Evolutionary conservation across 306 rosid genomes (phyloP), one percentile per base, ranked within the genome.

Genomic region (Corylus americana): DNA sequence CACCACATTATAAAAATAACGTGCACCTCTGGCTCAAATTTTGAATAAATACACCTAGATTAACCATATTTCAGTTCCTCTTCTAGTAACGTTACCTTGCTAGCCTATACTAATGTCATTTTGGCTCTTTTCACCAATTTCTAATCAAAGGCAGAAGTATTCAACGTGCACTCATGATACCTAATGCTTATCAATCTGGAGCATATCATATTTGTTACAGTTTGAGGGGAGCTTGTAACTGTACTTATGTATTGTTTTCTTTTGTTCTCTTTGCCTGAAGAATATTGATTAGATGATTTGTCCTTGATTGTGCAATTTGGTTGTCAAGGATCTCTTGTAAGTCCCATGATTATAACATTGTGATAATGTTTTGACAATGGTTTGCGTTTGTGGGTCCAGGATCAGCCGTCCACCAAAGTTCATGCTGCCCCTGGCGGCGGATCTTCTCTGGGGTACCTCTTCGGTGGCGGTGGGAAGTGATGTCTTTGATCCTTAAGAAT

Each of bases 381-480:
- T 22, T 22, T 22, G 25, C 25, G 25, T 22, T 22, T 22, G 25
- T 22, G 25, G 25, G 25, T 22, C 25, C 25, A 22, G 25, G 25
- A 22, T 22, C 25, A 22, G 25, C 25, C 25, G 0, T 22, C 25
- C 25, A 22, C 25, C 25, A 22, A 22, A 22, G 25, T 22, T 22
- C 25, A 22, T 22, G 25, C 25, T 22, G 25, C 25, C 25, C 25
- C 25, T 22, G 25, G 25, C 0, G 25, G 25, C 25, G 25, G 25
- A 22, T 22, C 25, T 22, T 22, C 25, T 22, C 0, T 22, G 25
- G 25, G 25, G 25, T 22, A 22, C 25, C 25, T 22, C 25, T 22
- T 22, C 25, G 25, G 25, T 22, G 25, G 25, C 25, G 81, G 25
- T 22, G 25, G 88, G 80, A 92, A 90, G 49, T 87, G 82, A 82